Conservation (phyloP, 495 filamentous ascomycete genomes). For the Podospora fimiseda region DNA sequence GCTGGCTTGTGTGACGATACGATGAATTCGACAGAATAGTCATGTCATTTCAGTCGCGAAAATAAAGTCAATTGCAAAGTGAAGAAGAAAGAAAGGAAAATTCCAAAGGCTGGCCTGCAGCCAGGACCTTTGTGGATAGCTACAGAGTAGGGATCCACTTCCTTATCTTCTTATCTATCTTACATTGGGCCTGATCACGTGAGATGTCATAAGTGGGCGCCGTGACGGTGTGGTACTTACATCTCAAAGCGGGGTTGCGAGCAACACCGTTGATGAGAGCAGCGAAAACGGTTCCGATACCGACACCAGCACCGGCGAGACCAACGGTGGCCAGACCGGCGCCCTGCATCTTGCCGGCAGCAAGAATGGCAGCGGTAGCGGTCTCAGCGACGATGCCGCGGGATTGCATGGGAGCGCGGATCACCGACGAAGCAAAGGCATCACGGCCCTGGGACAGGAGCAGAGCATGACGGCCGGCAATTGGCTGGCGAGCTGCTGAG, state of each 20-base stretch:
- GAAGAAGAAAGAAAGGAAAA: no score
- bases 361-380: constrained; percentile 28
- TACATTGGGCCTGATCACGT: no score
- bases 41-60: no score
- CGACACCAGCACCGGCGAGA: constrained; percentile 35
- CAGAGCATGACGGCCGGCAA: constrained; percentile 17
- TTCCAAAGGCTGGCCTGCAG: no score
- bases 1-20: no score
- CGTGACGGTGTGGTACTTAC: constrained; percentile 25
- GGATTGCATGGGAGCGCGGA: constrained; percentile 23
- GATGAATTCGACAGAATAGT: no score
- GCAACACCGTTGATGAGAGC: constrained; percentile 35
- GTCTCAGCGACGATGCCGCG: constrained; percentile 31
- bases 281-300: constrained; percentile 36
- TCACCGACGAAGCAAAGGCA: constrained; percentile 13
- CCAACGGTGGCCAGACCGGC: constrained; percentile 35
- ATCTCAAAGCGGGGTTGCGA: constrained; percentile 33
- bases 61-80: no score
- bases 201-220: no score
- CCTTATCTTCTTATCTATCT: no score
- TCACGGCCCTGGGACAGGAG: constrained; percentile 19
- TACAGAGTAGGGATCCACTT: no score
- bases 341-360: constrained; percentile 33
- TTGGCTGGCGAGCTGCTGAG: constrained; percentile 12
- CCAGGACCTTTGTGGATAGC: no score